Evolutionary conservation across 75 land plant genomes (phyloP).

Genomic region (Isoetes taiwanensis): DNA sequence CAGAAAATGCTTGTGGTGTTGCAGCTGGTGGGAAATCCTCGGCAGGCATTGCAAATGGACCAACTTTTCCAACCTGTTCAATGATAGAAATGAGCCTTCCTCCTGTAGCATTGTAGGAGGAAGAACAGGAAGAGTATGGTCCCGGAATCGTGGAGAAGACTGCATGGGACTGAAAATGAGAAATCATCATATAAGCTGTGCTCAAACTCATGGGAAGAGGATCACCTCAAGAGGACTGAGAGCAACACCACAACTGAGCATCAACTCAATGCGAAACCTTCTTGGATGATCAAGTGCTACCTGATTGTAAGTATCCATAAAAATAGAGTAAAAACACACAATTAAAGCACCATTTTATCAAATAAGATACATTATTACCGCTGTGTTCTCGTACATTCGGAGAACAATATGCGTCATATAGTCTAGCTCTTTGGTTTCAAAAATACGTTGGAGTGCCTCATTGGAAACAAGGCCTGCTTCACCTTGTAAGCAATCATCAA

Average conservation of each 20-base stretch:
- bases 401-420: constrained; percentile 91
- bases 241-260: constrained; percentile 93
- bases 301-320: constrained; percentile 20
- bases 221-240: constrained; percentile 80
- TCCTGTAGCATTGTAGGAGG: constrained; percentile 90
- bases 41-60: constrained; percentile 98
- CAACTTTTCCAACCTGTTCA: constrained; percentile 80
- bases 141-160: constrained; percentile 54
- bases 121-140: constrained; percentile 83
- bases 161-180: too few species aligned
- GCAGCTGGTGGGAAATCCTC: constrained; percentile 94
- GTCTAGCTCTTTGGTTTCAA: constrained; percentile 84
- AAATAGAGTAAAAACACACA: neutral
- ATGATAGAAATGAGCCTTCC: constrained; percentile 56
- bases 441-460: constrained; percentile 68
- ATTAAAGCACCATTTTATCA: neutral
- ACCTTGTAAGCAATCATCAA: constrained; percentile 87
- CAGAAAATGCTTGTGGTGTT: constrained; percentile 70
- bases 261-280: constrained; percentile 82
- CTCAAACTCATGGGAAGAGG: too few species aligned
- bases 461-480: constrained; percentile 72
- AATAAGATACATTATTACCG: constrained; percentile 22
- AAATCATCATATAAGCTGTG: too few species aligned
- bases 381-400: constrained; percentile 92
- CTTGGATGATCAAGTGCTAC: constrained; percentile 64